Percentiles rank a stretch among this genome's conserved stretches.
Evolutionary conservation across 2,329 filamentous ascomycete genomes (phyloP).

Genomic region (Nigrospora sphaerica): DNA sequence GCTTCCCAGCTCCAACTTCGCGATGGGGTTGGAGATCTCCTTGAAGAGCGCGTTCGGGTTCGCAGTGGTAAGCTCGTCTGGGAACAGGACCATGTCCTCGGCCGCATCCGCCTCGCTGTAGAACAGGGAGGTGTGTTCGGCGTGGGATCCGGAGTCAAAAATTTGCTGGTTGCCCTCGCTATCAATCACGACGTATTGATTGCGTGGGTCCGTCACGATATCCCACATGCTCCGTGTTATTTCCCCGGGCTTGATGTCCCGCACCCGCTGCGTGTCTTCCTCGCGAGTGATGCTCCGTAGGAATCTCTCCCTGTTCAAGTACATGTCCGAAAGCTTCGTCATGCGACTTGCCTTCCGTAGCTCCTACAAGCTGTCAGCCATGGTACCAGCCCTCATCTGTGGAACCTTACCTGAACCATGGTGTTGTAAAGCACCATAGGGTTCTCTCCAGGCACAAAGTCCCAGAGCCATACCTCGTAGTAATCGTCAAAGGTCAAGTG

Average conservation of each 20-base stretch:
- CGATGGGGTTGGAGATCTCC: constrained; percentile 18
- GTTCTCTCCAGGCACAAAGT: constrained; percentile 14
- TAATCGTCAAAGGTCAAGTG: constrained; percentile 18
- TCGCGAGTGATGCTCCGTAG: not conserved
- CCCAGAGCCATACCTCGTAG: constrained; percentile 23
- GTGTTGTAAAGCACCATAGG: constrained; percentile 11
- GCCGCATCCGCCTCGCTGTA: constrained; percentile 20
- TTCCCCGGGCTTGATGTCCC: not conserved
- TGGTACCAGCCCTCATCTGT: not conserved
- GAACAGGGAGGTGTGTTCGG: constrained; percentile 7
- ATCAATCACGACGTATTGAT: constrained; percentile 4
- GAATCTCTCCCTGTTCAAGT: constrained; percentile 14
- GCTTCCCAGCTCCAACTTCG: constrained; percentile 11
- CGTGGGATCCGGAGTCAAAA: not conserved
- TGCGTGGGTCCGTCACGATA: constrained; percentile 4
- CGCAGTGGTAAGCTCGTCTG: constrained; percentile 10
- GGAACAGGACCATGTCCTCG: constrained; percentile 18
- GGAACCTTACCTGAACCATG: constrained; percentile 9
- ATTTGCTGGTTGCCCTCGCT: not conserved
- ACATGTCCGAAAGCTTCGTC: constrained; percentile 14
- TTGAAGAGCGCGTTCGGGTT: constrained; percentile 15
- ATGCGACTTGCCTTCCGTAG: constrained; percentile 19
- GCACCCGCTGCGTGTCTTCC: not conserved
- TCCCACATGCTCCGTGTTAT: not conserved
- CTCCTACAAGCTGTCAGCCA: constrained; percentile 11